A percentile compares a stretch with the other conserved stretches of the same genome.
Evolutionary conservation across 2,329 filamentous ascomycete species (phyloP).

Genomic region (Venturia effusa): DNA sequence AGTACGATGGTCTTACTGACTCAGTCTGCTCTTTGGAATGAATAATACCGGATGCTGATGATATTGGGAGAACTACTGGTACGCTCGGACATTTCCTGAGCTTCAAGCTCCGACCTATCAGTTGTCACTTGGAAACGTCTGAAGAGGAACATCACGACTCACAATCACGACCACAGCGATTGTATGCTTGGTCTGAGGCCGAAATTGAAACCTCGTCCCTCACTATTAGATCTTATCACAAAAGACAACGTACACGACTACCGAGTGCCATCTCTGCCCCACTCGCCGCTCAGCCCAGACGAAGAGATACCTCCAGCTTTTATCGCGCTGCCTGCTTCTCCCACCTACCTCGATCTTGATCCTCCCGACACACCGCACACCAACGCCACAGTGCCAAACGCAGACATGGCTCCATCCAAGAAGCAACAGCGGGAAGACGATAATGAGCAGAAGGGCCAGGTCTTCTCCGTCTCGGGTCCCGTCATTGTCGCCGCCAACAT

Average conservation of each 20-base stretch:
- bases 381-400: background rate
- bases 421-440: constrained; percentile 7
- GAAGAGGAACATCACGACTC: background rate
- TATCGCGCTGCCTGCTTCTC: constrained; percentile 10
- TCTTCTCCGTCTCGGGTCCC: constrained; percentile 67
- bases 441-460: constrained; percentile 34
- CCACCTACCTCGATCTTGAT: constrained; percentile 1
- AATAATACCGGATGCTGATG: too few relatives aligned
- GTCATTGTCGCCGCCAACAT: constrained; percentile 97
- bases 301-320: constrained; percentile 16
- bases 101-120: background rate
- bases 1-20: background rate
- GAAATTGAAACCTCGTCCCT: constrained; percentile 48
- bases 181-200: constrained; percentile 47
- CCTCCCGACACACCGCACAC: background rate
- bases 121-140: background rate
- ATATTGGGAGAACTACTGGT: too few relatives aligned
- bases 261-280: constrained; percentile 29
- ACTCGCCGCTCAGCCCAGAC: constrained; percentile 16
- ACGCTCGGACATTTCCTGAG: background rate
- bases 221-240: constrained; percentile 50
- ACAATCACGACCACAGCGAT: background rate
- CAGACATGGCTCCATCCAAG: constrained; percentile 11
- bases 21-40: too few relatives aligned
- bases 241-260: constrained; percentile 35